These are phyloP conservation scores for Lentinula guzmanii DNA, from an alignment of 768 basidiomycete genomes.

Conservation along the genomic window DNA sequence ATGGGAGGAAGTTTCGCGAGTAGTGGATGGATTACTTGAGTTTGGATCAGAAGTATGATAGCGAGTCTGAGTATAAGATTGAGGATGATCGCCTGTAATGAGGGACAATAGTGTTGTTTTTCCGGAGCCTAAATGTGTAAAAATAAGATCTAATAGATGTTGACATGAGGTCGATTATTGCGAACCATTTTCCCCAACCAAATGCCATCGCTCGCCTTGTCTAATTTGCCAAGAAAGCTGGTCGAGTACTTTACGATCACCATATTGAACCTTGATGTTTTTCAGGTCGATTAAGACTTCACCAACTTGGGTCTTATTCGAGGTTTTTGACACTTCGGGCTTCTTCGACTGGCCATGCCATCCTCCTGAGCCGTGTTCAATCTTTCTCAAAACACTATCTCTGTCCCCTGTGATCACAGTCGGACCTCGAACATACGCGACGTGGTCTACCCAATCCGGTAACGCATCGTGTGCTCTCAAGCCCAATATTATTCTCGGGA, in stretches of 20 bases:
- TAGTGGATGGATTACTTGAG: slow-evolving; percentile 44
- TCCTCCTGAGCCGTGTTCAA: slow-evolving; percentile 6
- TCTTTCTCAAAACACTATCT: slow-evolving; percentile 32
- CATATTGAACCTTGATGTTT: slow-evolving; percentile 68
- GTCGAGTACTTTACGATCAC: slow-evolving; percentile 60
- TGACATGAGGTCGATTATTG: neutral
- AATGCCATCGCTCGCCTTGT: slow-evolving; percentile 83
- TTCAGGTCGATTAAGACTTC: slow-evolving; percentile 54
- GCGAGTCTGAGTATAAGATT: slow-evolving; percentile 72
- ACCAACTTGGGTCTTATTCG: slow-evolving; percentile 11
- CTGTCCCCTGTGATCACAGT: slow-evolving; percentile 47
- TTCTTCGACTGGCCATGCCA: neutral
- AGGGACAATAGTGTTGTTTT: slow-evolving; percentile 92
- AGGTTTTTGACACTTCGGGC: neutral
- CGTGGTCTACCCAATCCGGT: slow-evolving; percentile 68
- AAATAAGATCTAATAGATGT: neutral
- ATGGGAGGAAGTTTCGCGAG: slow-evolving; percentile 26
- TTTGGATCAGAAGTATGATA: slow-evolving; percentile 27
- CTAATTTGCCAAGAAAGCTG: slow-evolving; percentile 79
- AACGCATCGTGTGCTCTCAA: slow-evolving; percentile 66
- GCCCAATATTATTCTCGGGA: slow-evolving; percentile 61
- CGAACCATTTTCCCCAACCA: slow-evolving; percentile 83
- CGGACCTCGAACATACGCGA: slow-evolving; percentile 48
- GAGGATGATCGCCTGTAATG: slow-evolving; percentile 91
- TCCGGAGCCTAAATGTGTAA: slow-evolving; percentile 61